These are phyloP conservation scores for Paracamarosporium sp. DNA, from an alignment of 2,329 filamentous ascomycete genomes.

Conservation along the genomic window DNA sequence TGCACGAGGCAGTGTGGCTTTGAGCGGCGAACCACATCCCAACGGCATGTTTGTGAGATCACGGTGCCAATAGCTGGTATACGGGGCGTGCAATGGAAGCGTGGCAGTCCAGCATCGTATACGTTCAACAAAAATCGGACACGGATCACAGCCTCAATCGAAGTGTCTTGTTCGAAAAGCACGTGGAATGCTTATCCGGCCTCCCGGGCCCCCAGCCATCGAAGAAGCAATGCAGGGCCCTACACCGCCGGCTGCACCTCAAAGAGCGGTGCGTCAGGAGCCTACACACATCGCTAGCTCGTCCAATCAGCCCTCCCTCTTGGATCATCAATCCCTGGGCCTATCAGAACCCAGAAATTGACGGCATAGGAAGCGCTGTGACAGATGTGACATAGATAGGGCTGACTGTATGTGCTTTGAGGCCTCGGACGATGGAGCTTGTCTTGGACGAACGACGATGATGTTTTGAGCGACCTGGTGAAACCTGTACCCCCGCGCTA, in stretches of 20 bases:
- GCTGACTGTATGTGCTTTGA: neutral
- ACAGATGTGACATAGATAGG: neutral
- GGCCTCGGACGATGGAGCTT: too few species aligned
- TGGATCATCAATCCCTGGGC: neutral
- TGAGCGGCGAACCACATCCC: neutral
- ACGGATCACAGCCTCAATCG: neutral
- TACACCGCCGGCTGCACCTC: slow-evolving; percentile 10
- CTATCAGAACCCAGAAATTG: neutral
- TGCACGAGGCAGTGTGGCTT: neutral
- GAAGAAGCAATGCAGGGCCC: slow-evolving; percentile 2
- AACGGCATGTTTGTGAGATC: neutral
- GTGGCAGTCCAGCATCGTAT: neutral
- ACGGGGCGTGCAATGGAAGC: neutral
- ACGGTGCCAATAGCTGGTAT: neutral
- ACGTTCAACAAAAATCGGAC: neutral
- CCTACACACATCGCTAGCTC: neutral
- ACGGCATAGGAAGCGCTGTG: neutral
- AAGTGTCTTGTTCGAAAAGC: neutral
- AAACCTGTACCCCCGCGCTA: too few species aligned
- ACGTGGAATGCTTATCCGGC: neutral
- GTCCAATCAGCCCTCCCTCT: neutral
- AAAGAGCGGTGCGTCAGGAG: neutral
- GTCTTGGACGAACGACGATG: too few species aligned
- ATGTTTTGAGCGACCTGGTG: too few species aligned
- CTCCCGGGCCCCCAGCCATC: neutral